Evolutionary conservation across 768 basidiomycete species (phyloP), one percentile per base, ranked within the genome.

Genomic region (Asterophora lycoperdoides): DNA sequence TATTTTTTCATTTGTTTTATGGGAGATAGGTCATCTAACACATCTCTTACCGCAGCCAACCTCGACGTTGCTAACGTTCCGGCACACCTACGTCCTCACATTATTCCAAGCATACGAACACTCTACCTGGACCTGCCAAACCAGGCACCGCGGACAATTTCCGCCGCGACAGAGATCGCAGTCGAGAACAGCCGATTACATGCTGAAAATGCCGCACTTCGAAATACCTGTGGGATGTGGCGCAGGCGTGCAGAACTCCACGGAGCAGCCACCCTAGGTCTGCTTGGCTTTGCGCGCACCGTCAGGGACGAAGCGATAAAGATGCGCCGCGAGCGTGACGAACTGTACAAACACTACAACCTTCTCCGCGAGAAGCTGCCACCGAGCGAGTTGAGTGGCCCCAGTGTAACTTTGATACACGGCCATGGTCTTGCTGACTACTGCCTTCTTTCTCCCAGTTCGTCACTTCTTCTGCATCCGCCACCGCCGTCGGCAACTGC

Each of bases 71-170:
- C 66, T 23, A 64, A 74, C 19, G 69, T 84, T 2, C 83, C 84
- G 13, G 58, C 69, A n/a, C 75, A 83, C 52, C 72, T 84, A 30
- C 78, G 77, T n/a, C 72, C 72, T 4, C 77, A 82, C 57, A 59
- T 84, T 41, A 68, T 74, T 1, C 80, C 84, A 11, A 70, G 77
- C 46, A 72, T 86, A 29, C 80, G 84, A 37, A 77, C 64, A 48
- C 65, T 86, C 13, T 77, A 72, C 52, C 64, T 83, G 47, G 80
- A 80, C 35, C 41, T 43, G 29, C 50, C 61, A 7, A 17, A 56
- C 15, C 56, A 51, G 36, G 54, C 57, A 37, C 53, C 55, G 13
- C 51, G 54, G 26, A 45, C 56, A 2, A 37, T 55, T 6, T 41
- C 57, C 19, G 43, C 54, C 8, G 33, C 46, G 32, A 52, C 50